Conservation (phyloP, 441 rosid genomes). For the Croton laevigatus region DNA sequence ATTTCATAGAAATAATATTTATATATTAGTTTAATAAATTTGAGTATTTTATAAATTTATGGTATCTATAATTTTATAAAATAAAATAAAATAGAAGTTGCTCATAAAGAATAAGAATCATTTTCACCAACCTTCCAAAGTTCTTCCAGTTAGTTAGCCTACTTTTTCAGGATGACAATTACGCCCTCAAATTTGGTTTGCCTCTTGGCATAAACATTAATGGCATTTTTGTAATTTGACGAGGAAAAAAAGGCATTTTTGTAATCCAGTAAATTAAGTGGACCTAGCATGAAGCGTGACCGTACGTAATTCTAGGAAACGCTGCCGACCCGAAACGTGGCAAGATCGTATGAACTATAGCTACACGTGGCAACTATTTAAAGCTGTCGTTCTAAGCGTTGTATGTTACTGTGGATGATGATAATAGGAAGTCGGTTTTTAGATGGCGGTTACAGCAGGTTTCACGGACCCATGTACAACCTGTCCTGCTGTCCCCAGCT, state of each 20-base stretch:
- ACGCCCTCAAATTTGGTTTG: slow-evolving; percentile 3
- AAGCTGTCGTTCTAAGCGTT: slow-evolving; percentile 28
- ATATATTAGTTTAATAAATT: too few relatives aligned
- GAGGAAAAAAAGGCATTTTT: too few relatives aligned
- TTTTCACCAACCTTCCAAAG: slow-evolving; percentile 26
- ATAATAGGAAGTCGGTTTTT: slow-evolving; percentile 21
- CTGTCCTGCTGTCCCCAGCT: slow-evolving; percentile 18
- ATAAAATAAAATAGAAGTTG: not conserved
- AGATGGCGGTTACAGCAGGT: slow-evolving; percentile 35
- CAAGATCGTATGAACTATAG: not conserved
- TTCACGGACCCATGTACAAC: slow-evolving; percentile 28
- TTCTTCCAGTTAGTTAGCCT: slow-evolving; percentile 29
- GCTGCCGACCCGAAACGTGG: slow-evolving; percentile 48
- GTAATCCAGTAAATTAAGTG: slow-evolving; percentile 9
- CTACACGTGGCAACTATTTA: slow-evolving; percentile 45
- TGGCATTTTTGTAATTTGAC: not conserved
- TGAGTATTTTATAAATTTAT: too few relatives aligned
- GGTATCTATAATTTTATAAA: too few relatives aligned
- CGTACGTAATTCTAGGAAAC: slow-evolving; percentile 21
- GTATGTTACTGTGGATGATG: slow-evolving; percentile 30
- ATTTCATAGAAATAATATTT: too few relatives aligned
- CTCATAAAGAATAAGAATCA: slow-evolving; percentile 20
- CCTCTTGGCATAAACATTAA: too few relatives aligned
- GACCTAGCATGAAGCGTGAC: slow-evolving; percentile 24
- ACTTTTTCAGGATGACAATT: slow-evolving; percentile 17